These are phyloP conservation scores for Malassezia obtusa DNA, from an alignment of 1,284 basidiomycete species.

Conservation along the genomic window DNA sequence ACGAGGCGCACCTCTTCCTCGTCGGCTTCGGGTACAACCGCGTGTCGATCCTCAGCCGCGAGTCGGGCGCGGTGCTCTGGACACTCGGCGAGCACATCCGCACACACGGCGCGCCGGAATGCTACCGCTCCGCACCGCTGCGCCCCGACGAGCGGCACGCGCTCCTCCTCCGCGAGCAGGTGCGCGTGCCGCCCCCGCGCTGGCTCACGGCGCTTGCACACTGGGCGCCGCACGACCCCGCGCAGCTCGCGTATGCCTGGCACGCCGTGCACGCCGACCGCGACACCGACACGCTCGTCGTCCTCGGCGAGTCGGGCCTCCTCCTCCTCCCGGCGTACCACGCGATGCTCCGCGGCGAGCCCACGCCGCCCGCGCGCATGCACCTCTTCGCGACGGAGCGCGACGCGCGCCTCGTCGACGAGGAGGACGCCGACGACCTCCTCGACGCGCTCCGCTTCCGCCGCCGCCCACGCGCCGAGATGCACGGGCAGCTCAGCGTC, in stretches of 20 bases:
- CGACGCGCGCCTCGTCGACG: slow-evolving; percentile 17
- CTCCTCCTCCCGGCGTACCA: slow-evolving; percentile 30
- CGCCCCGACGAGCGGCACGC: not conserved
- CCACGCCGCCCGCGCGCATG: slow-evolving; percentile 14
- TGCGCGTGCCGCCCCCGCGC: not conserved
- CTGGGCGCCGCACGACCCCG: not conserved
- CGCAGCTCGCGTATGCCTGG: slow-evolving; percentile 22
- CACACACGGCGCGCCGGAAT: slow-evolving; percentile 11
- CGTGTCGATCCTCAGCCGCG: slow-evolving; percentile 24
- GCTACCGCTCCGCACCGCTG: not conserved
- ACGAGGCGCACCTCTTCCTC: slow-evolving; percentile 33
- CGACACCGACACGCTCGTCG: slow-evolving; percentile 30
- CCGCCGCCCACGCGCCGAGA: not conserved
- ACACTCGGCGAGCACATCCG: slow-evolving; percentile 26
- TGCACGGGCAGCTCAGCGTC: slow-evolving; percentile 6
- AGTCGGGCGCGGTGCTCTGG: slow-evolving; percentile 21
- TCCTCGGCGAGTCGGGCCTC: slow-evolving; percentile 27
- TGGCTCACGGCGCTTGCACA: slow-evolving; percentile 12
- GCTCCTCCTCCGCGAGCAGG: not conserved
- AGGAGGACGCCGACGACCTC: slow-evolving; percentile 1
- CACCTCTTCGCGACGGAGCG: slow-evolving; percentile 13
- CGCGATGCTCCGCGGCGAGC: slow-evolving; percentile 18
- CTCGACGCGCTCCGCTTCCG: not conserved
- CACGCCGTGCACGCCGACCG: slow-evolving; percentile 31
- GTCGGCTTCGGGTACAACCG: slow-evolving; percentile 22